phyloP scores from a whole-genome alignment of 2,329 filamentous ascomycete species.

The Ophiostoma perfectum region DNA sequence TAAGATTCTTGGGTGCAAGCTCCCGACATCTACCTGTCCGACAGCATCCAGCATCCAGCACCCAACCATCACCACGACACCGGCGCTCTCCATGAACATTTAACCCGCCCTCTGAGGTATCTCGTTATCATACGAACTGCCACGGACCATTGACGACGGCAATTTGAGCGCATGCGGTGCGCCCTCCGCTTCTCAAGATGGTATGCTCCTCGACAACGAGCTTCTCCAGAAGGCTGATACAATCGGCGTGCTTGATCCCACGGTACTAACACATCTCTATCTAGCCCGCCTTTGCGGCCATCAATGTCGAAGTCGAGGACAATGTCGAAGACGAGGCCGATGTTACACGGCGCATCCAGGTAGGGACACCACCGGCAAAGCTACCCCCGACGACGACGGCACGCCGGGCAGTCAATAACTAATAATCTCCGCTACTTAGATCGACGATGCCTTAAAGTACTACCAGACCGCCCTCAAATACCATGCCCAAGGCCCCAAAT shows the following conservation, averaged over 20 bases:
- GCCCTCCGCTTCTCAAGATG: constrained; percentile 16
- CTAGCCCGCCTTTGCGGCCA: constrained; percentile 68
- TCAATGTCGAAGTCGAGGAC: constrained; percentile 92
- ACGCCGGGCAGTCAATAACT: too few relatives aligned
- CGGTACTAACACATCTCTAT: constrained; percentile 11
- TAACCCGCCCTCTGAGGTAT: not conserved
- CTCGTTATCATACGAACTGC: not conserved
- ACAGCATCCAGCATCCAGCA: not conserved
- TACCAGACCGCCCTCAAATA: constrained; percentile 89
- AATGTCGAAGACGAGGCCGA: constrained; percentile 87
- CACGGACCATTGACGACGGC: not conserved
- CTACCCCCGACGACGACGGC: not conserved
- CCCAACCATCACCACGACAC: not conserved
- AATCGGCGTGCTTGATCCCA: not conserved
- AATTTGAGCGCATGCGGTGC: constrained; percentile 10
- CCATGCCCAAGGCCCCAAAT: constrained; percentile 76
- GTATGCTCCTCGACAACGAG: constrained; percentile 11
- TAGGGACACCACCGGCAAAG: constrained; percentile 28
- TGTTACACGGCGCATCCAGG: constrained; percentile 88
- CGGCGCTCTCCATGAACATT: not conserved
- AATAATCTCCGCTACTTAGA: constrained; percentile 40
- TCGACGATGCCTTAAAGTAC: constrained; percentile 91
- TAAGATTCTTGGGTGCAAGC: not conserved
- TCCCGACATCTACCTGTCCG: not conserved
- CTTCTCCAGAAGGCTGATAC: not conserved